Evolutionary conservation across 139 green algal genomes (phyloP).

Genomic region (Chlorella sp.): DNA sequence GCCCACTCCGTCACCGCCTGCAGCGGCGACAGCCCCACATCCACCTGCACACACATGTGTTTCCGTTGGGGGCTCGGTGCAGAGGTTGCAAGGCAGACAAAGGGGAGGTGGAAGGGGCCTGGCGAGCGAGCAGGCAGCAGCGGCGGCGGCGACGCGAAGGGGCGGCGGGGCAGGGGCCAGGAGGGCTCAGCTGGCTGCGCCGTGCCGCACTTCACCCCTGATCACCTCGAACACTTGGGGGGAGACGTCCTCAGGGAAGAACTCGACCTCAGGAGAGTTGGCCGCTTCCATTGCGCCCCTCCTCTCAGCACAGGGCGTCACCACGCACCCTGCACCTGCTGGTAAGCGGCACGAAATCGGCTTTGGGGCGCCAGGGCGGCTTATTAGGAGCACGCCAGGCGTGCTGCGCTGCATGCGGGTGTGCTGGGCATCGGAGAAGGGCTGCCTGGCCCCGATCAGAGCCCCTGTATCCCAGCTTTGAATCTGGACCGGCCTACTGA

Average conservation of each 20-base stretch:
- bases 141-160: background rate
- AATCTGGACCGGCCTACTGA: no score
- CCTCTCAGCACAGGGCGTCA: no score
- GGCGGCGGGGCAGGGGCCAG: no score
- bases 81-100: background rate
- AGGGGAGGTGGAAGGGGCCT: background rate
- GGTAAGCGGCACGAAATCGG: no score
- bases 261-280: background rate
- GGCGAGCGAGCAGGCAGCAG: background rate
- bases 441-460: no score
- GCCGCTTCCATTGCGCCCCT: background rate
- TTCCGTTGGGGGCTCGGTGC: background rate
- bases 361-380: no score
- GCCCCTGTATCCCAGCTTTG: no score
- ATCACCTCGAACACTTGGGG: background rate
- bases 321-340: no score
- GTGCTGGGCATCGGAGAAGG: no score
- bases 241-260: background rate
- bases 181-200: background rate
- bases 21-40: conserved; percentile 4
- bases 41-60: conserved; percentile 5
- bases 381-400: no score
- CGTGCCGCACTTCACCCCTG: background rate
- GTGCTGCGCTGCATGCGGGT: no score
- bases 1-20: conserved; percentile 8